Evolutionary conservation across 2,329 filamentous ascomycete species (phyloP), one percentile per base, ranked within the genome.

Genomic region (Aspergillus niger): DNA sequence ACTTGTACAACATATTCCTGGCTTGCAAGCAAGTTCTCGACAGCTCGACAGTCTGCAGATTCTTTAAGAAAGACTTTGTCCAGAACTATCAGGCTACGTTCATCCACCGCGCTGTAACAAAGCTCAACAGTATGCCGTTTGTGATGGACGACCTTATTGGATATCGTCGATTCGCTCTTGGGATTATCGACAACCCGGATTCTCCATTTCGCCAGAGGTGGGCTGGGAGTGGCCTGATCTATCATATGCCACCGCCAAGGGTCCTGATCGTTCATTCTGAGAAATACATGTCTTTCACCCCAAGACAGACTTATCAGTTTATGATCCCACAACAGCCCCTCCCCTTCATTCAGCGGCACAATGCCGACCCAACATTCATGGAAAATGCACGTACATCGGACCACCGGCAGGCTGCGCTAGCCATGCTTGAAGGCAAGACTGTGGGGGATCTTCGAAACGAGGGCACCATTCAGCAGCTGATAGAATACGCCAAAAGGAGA

Each of bases 391-490:
- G 67, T 15, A 70, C 74, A 44, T 54, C 60, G 7, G 71, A 73
- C 56, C 63, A 78, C 58, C 73, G 74, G 5, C 59, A 72, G 54
- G 71, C 72, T 5, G 68, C 73, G 2, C 62, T 73, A 36, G 76
- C 74, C 22, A 72, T 70, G 55, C 65, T 76, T 8, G 70, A 76
- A 49, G 69, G 74, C n/a, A 72, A 67, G 55, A 62, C 63, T 11
- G 61, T 78, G 30, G 77, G 77, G 15, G 72, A 78, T 6, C 57
- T 70, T 26, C 73, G 76, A 8, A 70, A 69, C 13, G 65, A 69
- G 8, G 64, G 73, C 22, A 61, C 66, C 17, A 61, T 63, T 17
- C 63, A 63, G 3, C 57, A 62, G 13, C 62, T 76, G 17, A 62
- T 73, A 32, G 54, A 67, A 17, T 69, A 74, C 48, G 66, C 69